Evolutionary conservation across 2,329 filamentous ascomycete genomes (phyloP).

Genomic region (Pseudomassariella vexata): DNA sequence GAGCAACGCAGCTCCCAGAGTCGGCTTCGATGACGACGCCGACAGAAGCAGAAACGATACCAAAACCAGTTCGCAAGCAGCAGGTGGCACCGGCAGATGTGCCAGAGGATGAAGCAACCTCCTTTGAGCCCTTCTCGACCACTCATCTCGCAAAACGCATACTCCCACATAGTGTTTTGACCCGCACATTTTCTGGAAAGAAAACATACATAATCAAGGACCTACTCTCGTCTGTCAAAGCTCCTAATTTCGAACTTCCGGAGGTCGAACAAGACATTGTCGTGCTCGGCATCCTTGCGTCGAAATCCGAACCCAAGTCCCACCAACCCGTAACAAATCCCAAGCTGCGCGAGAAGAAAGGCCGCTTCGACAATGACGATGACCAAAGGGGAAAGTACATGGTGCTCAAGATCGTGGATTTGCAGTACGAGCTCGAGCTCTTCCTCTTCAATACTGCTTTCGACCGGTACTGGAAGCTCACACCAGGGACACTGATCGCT

Average conservation of each 20-base stretch:
- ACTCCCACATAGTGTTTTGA: conserved; percentile 74
- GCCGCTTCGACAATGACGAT: conserved; percentile 30
- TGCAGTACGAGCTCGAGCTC: conserved; percentile 86
- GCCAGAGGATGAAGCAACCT: conserved; percentile 45
- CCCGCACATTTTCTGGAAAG: conserved; percentile 72
- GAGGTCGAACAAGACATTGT: conserved; percentile 84
- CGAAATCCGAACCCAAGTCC: conserved; percentile 73
- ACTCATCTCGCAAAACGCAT: conserved; percentile 78
- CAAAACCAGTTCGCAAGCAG: conserved; percentile 16
- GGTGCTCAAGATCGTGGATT: conserved; percentile 79
- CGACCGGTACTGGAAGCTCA: conserved; percentile 89
- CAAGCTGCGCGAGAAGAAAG: conserved; percentile 36
- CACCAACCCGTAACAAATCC: conserved; percentile 42
- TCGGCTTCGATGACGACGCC: conserved; percentile 13
- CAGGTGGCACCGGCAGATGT: conserved; percentile 26
- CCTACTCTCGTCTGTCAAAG: conserved; percentile 73
- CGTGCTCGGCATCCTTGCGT: conserved; percentile 79
- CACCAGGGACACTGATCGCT: conserved; percentile 82
- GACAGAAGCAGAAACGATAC: conserved; percentile 7
- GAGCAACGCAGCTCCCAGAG: conserved; percentile 11
- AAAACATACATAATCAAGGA: conserved; percentile 74
- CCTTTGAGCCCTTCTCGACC: conserved; percentile 82
- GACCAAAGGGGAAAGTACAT: conserved; percentile 78
- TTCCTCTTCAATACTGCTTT: conserved; percentile 91
- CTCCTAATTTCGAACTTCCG: conserved; percentile 75